Conservation (phyloP, 2,329 filamentous ascomycete species). For the Cadophora sp. region DNA sequence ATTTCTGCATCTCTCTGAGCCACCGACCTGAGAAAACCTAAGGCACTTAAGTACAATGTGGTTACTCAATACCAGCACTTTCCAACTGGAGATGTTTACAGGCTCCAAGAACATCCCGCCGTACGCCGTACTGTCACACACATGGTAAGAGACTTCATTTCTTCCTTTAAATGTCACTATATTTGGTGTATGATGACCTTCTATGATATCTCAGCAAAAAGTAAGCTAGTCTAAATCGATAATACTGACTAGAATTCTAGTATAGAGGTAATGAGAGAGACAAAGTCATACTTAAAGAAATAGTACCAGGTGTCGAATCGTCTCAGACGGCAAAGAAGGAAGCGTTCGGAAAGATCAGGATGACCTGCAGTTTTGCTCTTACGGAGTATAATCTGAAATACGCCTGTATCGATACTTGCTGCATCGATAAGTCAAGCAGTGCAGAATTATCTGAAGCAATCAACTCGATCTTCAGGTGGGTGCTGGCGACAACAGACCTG, state of each 20-base stretch:
- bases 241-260: too few relatives aligned
- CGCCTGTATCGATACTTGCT: conserved; percentile 7
- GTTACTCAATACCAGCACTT: background rate
- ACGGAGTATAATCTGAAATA: background rate
- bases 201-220: too few relatives aligned
- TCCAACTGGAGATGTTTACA: conserved; percentile 6
- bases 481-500: too few relatives aligned
- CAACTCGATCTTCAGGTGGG: conserved; percentile 7
- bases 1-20: too few relatives aligned
- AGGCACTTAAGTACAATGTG: conserved; percentile 5
- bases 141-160: background rate
- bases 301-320: background rate
- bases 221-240: too few relatives aligned
- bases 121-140: conserved; percentile 1
- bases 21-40: too few relatives aligned
- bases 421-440: conserved; percentile 10
- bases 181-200: too few relatives aligned
- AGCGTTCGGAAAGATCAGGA: conserved; percentile 3
- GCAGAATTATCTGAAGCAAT: background rate
- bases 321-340: background rate
- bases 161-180: too few relatives aligned
- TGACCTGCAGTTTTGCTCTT: background rate
- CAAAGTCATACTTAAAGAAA: background rate
- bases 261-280: conserved; percentile 1
- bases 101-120: background rate